Conservation (phyloP, 306 rosid species). For the Cicer judaicum region DNA sequence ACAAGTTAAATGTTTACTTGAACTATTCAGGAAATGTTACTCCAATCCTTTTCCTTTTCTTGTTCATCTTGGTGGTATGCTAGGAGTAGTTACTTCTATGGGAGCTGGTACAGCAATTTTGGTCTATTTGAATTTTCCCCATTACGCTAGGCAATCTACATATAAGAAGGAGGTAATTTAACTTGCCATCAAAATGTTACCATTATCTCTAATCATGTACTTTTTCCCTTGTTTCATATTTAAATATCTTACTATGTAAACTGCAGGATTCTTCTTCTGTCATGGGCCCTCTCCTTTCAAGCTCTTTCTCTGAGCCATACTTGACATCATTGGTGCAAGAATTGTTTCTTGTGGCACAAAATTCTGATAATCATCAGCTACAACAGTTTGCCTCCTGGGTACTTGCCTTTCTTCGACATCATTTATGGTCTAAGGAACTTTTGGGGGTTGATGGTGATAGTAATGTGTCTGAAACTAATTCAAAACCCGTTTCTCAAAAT, state of each 20-base stretch:
- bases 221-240: not conserved
- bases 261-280: constrained; percentile 67
- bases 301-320: constrained; percentile 62
- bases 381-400: constrained; percentile 92
- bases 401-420: constrained; percentile 71
- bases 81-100: constrained; percentile 81
- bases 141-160: constrained; percentile 44
- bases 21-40: constrained; percentile 78
- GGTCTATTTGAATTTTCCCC: constrained; percentile 57
- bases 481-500: constrained; percentile 63
- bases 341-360: constrained; percentile 89
- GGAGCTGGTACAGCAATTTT: constrained; percentile 83
- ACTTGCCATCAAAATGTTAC: constrained; percentile 28
- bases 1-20: constrained; percentile 67
- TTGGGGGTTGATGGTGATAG: constrained; percentile 46
- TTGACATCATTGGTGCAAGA: constrained; percentile 86
- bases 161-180: constrained; percentile 66
- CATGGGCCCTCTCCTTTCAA: constrained; percentile 72
- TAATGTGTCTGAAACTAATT: constrained; percentile 50
- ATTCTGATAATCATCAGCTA: constrained; percentile 72
- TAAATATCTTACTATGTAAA: constrained; percentile 42
- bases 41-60: constrained; percentile 70
- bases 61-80: constrained; percentile 89
- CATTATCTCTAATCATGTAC: not conserved
- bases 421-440: constrained; percentile 68